phyloP scores from a whole-genome alignment of 495 filamentous ascomycete species.

The Neurospora sp. region DNA sequence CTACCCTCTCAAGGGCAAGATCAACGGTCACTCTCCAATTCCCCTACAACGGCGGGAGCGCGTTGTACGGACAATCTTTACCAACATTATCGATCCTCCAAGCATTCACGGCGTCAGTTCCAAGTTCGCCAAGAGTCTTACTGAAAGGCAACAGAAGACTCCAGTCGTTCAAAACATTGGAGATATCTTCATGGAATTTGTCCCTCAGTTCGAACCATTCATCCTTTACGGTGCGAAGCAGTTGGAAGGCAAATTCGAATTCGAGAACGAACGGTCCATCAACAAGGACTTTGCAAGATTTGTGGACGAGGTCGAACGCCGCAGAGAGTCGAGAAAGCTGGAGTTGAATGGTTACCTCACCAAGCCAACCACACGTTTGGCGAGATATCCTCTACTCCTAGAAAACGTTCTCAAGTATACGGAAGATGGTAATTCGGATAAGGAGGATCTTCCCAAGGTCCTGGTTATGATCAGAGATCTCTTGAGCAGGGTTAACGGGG shows the following conservation, averaged over 20 bases:
- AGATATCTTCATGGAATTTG: slow-evolving; percentile 89
- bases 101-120: slow-evolving; percentile 82
- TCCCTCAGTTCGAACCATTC: slow-evolving; percentile 88
- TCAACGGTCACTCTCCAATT: slow-evolving; percentile 63
- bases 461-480: slow-evolving; percentile 77
- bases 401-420: slow-evolving; percentile 87
- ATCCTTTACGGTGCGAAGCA: slow-evolving; percentile 96
- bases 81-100: slow-evolving; percentile 75
- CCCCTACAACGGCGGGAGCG: slow-evolving; percentile 78
- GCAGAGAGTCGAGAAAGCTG: slow-evolving; percentile 92
- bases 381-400: slow-evolving; percentile 88
- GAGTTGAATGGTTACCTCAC: slow-evolving; percentile 98
- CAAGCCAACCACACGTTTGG: slow-evolving; percentile 93
- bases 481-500: slow-evolving; percentile 77
- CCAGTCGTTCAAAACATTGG: slow-evolving; percentile 84
- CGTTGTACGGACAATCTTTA: slow-evolving; percentile 91
- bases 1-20: slow-evolving; percentile 66
- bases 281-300: slow-evolving; percentile 84
- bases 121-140: slow-evolving; percentile 74
- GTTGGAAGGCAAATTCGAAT: slow-evolving; percentile 93
- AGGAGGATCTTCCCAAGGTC: slow-evolving; percentile 81
- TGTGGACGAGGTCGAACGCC: slow-evolving; percentile 91
- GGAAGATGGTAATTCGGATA: slow-evolving; percentile 75
- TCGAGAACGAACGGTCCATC: slow-evolving; percentile 84
- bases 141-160: slow-evolving; percentile 77